Evolutionary conservation across 169 alveolate genomes (phyloP).

Genomic region (Plasmodium fragile): DNA sequence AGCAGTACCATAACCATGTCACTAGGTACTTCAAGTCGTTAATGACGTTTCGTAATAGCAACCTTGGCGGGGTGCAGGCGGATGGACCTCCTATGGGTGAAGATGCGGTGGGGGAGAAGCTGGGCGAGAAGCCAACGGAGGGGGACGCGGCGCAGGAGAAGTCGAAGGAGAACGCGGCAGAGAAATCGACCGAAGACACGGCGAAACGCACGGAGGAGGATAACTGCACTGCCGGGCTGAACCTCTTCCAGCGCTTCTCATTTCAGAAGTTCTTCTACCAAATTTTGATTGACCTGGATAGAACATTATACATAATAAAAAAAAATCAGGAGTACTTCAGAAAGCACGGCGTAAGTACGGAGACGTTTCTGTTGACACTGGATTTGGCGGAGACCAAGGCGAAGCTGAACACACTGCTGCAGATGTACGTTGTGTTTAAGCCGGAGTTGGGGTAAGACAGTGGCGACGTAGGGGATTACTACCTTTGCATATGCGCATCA

Average conservation of each 20-base stretch:
- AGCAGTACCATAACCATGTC: conserved; percentile 53
- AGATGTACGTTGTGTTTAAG: conserved; percentile 70
- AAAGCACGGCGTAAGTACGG: conserved; percentile 3
- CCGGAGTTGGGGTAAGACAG: conserved; percentile 61
- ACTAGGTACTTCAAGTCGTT: conserved; percentile 45
- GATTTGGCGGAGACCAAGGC: conserved; percentile 41
- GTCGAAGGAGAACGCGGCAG: neutral
- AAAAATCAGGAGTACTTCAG: conserved; percentile 55
- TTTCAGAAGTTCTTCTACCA: conserved; percentile 68
- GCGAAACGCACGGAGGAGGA: neutral
- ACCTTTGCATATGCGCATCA: neutral
- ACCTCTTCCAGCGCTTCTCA: conserved; percentile 34
- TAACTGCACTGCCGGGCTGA: neutral
- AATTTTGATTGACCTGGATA: conserved; percentile 64
- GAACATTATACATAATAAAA: conserved; percentile 67
- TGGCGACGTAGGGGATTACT: neutral
- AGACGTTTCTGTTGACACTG: conserved; percentile 15
- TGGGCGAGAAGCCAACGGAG: neutral
- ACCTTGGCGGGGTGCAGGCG: neutral
- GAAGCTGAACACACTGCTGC: conserved; percentile 51
- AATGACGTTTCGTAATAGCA: neutral
- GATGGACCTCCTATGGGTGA: neutral
- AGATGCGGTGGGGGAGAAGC: neutral
- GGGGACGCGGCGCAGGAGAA: neutral
- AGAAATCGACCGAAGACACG: neutral